Percentiles rank a stretch among this genome's conserved stretches.
Conservation (phyloP, 202 grass and related monocot species). For the Eragrostis tef region DNA sequence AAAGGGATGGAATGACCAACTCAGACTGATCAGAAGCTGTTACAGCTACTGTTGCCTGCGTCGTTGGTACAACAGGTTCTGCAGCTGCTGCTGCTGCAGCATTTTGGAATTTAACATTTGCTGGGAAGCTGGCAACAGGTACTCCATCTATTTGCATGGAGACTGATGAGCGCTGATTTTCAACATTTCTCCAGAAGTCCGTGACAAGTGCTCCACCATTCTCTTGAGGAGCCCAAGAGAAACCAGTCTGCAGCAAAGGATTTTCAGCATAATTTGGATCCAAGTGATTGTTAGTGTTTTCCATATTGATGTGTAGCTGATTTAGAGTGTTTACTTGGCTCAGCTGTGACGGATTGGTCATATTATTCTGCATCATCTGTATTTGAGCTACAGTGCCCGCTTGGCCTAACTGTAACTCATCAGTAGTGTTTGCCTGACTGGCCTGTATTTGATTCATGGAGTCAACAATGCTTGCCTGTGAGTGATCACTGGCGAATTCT, state of each 20-base stretch:
- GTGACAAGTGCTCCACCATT: constrained; percentile 20
- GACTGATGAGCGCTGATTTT: constrained; percentile 31
- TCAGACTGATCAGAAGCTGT: constrained; percentile 41
- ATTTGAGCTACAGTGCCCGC: constrained; percentile 16
- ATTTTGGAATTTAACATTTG: constrained; percentile 46
- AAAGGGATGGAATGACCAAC: constrained; percentile 38
- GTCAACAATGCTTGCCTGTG: constrained; percentile 20
- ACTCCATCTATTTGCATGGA: constrained; percentile 39
- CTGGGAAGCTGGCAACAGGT: constrained; percentile 19
- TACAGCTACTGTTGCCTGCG: constrained; percentile 29
- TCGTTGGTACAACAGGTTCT: constrained; percentile 31
- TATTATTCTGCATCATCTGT: constrained; percentile 24
- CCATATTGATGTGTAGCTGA: constrained; percentile 34
- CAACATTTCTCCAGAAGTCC: constrained; percentile 39
- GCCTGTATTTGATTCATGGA: constrained; percentile 15
- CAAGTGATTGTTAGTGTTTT: constrained; percentile 42
- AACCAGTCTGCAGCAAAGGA: constrained; percentile 39
- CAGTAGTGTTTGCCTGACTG: constrained; percentile 28
- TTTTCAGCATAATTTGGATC: constrained; percentile 46
- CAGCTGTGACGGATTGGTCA: neutral
- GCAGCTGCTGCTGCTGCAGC: neutral
- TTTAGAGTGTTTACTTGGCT: constrained; percentile 20
- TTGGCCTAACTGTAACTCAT: constrained; percentile 40
- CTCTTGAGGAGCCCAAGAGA: constrained; percentile 34
- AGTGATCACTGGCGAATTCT: constrained; percentile 12